These are phyloP conservation scores for Penicillium sp. DNA, from an alignment of 2,329 filamentous ascomycete species.

Conservation along the genomic window DNA sequence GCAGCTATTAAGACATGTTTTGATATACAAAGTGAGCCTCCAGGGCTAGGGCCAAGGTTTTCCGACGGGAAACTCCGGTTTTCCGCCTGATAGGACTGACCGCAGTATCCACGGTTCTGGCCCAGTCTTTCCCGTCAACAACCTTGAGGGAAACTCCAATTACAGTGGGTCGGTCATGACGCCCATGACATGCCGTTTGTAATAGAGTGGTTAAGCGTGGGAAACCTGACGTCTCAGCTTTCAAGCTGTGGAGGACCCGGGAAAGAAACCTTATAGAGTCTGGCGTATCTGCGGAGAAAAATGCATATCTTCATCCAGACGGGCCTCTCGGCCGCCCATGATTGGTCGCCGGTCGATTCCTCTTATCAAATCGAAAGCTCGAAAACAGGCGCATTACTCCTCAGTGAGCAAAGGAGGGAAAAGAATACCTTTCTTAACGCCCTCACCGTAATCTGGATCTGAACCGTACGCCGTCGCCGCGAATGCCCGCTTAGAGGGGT, in stretches of 20 bases:
- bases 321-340: constrained; percentile 9
- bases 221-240: constrained; percentile 25
- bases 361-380: constrained; percentile 31
- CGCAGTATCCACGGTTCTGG: constrained; percentile 21
- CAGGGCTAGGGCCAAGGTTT: constrained; percentile 23
- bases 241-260: constrained; percentile 17
- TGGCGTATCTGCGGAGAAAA: constrained; percentile 22
- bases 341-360: constrained; percentile 24
- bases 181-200: constrained; percentile 21
- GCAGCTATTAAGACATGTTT: constrained; percentile 27
- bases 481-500: constrained; percentile 58
- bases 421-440: constrained; percentile 47
- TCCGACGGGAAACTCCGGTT: constrained; percentile 37
- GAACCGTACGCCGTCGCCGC: constrained; percentile 59
- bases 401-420: constrained; percentile 51
- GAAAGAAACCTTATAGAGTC: constrained; percentile 19
- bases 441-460: constrained; percentile 69
- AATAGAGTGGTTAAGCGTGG: constrained; percentile 1
- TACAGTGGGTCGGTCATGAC: constrained; percentile 21
- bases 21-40: constrained; percentile 33
- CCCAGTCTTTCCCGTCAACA: constrained; percentile 32
- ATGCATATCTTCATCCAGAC: constrained; percentile 20
- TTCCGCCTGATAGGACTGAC: constrained; percentile 28
- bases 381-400: constrained; percentile 25
- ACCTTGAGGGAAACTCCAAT: constrained; percentile 27